These are phyloP conservation scores for Rhizomucor pusillus DNA, from an alignment of 371 early-diverging fungal species.

Conservation along the genomic window DNA sequence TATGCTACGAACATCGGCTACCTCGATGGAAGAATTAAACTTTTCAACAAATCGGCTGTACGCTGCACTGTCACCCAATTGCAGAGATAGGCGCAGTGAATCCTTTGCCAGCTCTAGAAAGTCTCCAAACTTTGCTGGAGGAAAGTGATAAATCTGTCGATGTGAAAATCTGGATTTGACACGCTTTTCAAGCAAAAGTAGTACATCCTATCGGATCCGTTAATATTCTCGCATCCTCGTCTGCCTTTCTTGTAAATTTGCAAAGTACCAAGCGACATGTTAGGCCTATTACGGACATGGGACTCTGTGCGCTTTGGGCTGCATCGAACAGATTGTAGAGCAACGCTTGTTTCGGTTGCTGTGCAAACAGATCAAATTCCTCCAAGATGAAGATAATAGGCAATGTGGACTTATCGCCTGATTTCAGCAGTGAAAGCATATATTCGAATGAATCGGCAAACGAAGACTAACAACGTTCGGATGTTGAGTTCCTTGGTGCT, in stretches of 20 bases:
- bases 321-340: constrained; percentile 93
- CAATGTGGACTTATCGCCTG: constrained; percentile 51
- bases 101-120: constrained; percentile 55
- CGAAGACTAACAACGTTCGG: constrained; percentile 40
- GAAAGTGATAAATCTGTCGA: constrained; percentile 71
- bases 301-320: constrained; percentile 79
- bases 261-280: constrained; percentile 69
- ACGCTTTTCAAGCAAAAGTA: constrained; percentile 87
- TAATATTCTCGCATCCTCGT: neutral
- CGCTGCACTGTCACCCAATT: constrained; percentile 3
- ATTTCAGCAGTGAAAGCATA: constrained; percentile 60
- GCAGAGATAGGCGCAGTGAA: constrained; percentile 34
- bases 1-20: constrained; percentile 1
- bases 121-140: constrained; percentile 53
- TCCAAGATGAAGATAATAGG: constrained; percentile 87
- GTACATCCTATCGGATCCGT: constrained; percentile 58
- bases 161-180: constrained; percentile 95
- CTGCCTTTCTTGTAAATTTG: neutral
- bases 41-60: constrained; percentile 13
- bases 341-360: constrained; percentile 85
- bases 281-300: constrained; percentile 85
- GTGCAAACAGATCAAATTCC: constrained; percentile 87
- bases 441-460: constrained; percentile 69
- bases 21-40: constrained; percentile 37
- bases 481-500: too few species aligned